phyloP scores from a whole-genome alignment of 73 alveolate species.

The Tetrahymena elliotti region DNA sequence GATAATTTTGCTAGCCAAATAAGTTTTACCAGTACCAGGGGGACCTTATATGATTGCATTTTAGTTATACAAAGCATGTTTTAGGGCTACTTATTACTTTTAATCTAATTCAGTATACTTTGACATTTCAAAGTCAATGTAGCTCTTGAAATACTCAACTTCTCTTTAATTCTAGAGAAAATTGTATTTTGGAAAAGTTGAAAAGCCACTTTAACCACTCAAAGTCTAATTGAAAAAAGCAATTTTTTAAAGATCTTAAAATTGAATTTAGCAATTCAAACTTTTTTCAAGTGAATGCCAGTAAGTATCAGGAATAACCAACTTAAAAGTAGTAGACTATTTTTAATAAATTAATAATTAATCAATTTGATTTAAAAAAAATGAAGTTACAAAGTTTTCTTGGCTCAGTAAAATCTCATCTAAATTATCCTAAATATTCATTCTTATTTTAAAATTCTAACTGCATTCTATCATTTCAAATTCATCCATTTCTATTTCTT shows the following conservation, averaged over 20 bases:
- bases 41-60: constrained; percentile 82
- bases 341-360: background rate
- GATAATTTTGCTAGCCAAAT: constrained; percentile 62
- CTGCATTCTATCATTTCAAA: background rate
- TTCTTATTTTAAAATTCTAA: no score
- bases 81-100: background rate
- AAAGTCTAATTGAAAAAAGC: background rate
- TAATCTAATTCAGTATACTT: background rate
- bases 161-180: background rate
- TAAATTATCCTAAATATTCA: background rate
- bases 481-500: background rate
- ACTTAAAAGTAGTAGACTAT: background rate
- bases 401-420: background rate
- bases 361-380: background rate
- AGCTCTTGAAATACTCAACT: background rate
- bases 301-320: background rate
- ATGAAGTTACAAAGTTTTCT: background rate
- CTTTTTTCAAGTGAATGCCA: background rate
- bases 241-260: background rate
- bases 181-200: background rate
- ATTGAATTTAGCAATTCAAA: background rate
- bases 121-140: background rate
- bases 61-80: background rate
- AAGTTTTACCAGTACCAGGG: constrained; percentile 93
- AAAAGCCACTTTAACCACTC: background rate